Base-by-base conservation (phyloP, 441 rosid genomes). In the Corymbia calophylla region DNA sequence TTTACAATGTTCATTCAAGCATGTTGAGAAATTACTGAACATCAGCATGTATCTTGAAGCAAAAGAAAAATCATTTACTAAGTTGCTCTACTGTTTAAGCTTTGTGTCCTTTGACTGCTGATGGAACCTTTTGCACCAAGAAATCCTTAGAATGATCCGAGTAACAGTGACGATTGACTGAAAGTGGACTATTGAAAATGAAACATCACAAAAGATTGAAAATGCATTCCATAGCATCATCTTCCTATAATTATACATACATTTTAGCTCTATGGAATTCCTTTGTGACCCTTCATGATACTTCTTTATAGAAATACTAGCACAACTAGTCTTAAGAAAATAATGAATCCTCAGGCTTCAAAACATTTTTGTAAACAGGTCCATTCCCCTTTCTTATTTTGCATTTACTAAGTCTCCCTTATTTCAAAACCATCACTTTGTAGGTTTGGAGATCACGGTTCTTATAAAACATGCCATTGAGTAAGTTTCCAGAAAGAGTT, bases 21-120 rank as follows among this genome's bases (percentile, higher is more conserved):
- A 90, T 53, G 54, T n/a, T 39, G 15, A 87, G 80, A 85, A 88
- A 44, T 77, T 77, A 12, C 51, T 77, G 23, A 77, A 51, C n/a
- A 77, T 77, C 18, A 44, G 6, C 1, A 77, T 6, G 84, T 2
- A 77, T 44, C 84, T 77, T 0, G 0, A 77, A 44, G 51, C 48
- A 1, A 48, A 18, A 77, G 84, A 77, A 13, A 23, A 15, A 44
- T 23, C 53, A 77, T 44, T 77, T 77, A 77, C 84, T 44, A 44
- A 0, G 0, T 44, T 44, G 84, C 84, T 77, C 17, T 2, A 44
- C 3, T 1, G 3, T 39, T 12, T 19, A 73, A 73, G 82, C 8
- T 44, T 44, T 0, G 0, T 77, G n/a, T 0, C 51, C 53, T 44
- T 77, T 44, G 84, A 77, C 51, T 44, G 10, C 84, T 0, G n/a